A percentile compares a stretch with the other conserved stretches of the same genome.
Evolutionary conservation across 2,329 filamentous ascomycete genomes (phyloP).

Genomic region (Onygena corvina): DNA sequence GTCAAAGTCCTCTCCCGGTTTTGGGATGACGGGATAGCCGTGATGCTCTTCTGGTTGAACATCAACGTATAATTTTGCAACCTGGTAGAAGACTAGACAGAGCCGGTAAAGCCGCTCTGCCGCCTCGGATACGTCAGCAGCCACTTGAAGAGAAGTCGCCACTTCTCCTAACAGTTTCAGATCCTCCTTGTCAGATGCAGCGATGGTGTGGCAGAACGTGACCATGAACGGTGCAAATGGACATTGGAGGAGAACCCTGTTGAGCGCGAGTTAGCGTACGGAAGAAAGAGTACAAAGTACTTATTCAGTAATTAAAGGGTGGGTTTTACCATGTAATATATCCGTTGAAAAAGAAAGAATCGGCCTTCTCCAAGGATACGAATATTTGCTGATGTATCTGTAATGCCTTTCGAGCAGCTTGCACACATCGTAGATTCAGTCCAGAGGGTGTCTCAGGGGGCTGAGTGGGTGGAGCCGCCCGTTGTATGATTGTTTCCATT

Average conservation of each 20-base stretch:
- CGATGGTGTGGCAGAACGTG: slow-evolving; percentile 39
- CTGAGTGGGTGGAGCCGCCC: slow-evolving; percentile 27
- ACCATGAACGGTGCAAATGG: slow-evolving; percentile 42
- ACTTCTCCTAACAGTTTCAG: slow-evolving; percentile 46
- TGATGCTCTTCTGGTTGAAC: slow-evolving; percentile 33
- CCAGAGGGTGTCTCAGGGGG: slow-evolving; percentile 19
- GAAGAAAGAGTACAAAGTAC: neutral
- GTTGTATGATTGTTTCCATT: slow-evolving; percentile 31
- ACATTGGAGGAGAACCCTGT: slow-evolving; percentile 31
- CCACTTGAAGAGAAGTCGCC: slow-evolving; percentile 43
- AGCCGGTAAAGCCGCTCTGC: slow-evolving; percentile 51
- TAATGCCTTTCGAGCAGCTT: slow-evolving; percentile 27
- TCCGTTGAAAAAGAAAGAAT: slow-evolving; percentile 22
- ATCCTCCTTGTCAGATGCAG: slow-evolving; percentile 43
- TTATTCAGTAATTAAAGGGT: neutral
- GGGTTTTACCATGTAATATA: slow-evolving; percentile 27
- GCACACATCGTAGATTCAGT: slow-evolving; percentile 29
- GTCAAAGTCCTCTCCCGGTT: slow-evolving; percentile 46
- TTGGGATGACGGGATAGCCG: slow-evolving; percentile 32
- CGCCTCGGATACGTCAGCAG: slow-evolving; percentile 44
- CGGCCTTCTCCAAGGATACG: slow-evolving; percentile 20
- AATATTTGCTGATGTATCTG: slow-evolving; percentile 25
- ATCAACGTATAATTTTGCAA: slow-evolving; percentile 51
- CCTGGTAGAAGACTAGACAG: slow-evolving; percentile 49
- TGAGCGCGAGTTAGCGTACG: neutral